A percentile compares a stretch with the other conserved stretches of the same genome.
phyloP scores from a whole-genome alignment of 768 basidiomycete genomes.

The Strobilomyces dryophilus region DNA sequence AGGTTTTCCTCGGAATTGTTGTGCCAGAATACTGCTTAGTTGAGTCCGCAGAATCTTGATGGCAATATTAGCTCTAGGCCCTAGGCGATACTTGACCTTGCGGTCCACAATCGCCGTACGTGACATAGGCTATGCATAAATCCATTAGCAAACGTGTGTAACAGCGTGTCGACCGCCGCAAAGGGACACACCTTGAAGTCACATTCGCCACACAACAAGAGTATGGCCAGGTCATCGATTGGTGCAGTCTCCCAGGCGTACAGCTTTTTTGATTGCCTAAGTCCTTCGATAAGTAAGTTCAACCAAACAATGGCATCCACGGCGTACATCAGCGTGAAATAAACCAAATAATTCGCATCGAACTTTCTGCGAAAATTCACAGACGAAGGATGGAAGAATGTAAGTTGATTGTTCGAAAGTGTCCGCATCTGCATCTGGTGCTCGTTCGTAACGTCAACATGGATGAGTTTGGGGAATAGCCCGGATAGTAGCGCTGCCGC shows the following conservation, averaged over 20 bases:
- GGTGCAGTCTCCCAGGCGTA: slow-evolving; percentile 94
- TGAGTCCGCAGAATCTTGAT: slow-evolving; percentile 74
- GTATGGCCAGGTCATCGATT: slow-evolving; percentile 75
- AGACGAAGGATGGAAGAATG: slow-evolving; percentile 85
- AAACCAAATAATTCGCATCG: slow-evolving; percentile 62
- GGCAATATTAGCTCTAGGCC: slow-evolving; percentile 72
- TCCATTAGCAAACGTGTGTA: slow-evolving; percentile 4
- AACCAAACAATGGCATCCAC: background rate
- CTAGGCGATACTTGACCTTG: slow-evolving; percentile 69
- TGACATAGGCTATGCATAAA: slow-evolving; percentile 55
- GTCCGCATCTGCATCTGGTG: slow-evolving; percentile 71
- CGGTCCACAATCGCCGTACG: slow-evolving; percentile 76
- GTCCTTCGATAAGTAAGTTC: slow-evolving; percentile 5
- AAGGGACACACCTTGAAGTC: slow-evolving; percentile 70
- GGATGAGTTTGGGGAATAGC: slow-evolving; percentile 86
- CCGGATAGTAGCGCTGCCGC: slow-evolving; percentile 83
- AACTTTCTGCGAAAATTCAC: slow-evolving; percentile 76
- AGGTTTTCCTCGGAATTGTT: slow-evolving; percentile 60
- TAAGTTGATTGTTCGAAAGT: slow-evolving; percentile 74
- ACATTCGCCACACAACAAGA: slow-evolving; percentile 84
- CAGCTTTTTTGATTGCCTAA: slow-evolving; percentile 88
- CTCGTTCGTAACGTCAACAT: slow-evolving; percentile 54
- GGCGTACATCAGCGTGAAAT: slow-evolving; percentile 84
- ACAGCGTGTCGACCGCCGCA: background rate
- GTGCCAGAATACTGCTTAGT: slow-evolving; percentile 53